Evolutionary conservation across 139 green algal genomes (phyloP), one percentile per base, ranked within the genome.

Genomic region (Coccomyxa sp.): DNA sequence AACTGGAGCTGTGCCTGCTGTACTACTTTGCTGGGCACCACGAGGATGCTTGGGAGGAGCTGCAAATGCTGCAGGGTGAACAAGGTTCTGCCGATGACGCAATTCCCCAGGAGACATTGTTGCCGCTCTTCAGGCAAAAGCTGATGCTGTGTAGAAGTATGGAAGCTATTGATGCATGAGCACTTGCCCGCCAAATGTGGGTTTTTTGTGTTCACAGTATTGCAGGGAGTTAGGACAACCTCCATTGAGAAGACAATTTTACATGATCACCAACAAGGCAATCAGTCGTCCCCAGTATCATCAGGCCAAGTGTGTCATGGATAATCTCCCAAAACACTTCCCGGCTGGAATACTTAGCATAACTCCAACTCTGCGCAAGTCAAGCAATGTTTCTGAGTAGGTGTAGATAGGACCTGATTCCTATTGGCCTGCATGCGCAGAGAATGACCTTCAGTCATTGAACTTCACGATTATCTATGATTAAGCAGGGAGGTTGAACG

Each of bases 1-100:
- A 91, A 83, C 83, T 93, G 78, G 77, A 93, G 82, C 85, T 89
- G 58, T 90, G 82, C 4, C 83, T 94, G 76, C 82, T 94, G 82
- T 83, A 86, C 14, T 92, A 93, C 86, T 92, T 92, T 68, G 68
- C 67, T 17, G 80, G 88, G 1, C 38, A 85, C 38, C 89, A 88
- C 66, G 86, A 90, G 76, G 88, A 92, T 51, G 89, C 91, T 13
- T 51, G 28, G n/a, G 10, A 45, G 17, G 66, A 79, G 60, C 27
- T 67, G 79, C 25, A 30, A 51, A 71, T 71, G 63, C 18, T 71
- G 18, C 63, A 28, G 38, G 38, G 38, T 51, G 7, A 51, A 51
- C 38, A 51, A 51, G 38, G 38, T 71, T 21, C 63, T 28, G 63
- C 63, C 10, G 63, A 71, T 71, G 18, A 21, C 1, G 63, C 18